phyloP scores from a whole-genome alignment of 768 basidiomycete genomes.

The Naematelia encephala region DNA sequence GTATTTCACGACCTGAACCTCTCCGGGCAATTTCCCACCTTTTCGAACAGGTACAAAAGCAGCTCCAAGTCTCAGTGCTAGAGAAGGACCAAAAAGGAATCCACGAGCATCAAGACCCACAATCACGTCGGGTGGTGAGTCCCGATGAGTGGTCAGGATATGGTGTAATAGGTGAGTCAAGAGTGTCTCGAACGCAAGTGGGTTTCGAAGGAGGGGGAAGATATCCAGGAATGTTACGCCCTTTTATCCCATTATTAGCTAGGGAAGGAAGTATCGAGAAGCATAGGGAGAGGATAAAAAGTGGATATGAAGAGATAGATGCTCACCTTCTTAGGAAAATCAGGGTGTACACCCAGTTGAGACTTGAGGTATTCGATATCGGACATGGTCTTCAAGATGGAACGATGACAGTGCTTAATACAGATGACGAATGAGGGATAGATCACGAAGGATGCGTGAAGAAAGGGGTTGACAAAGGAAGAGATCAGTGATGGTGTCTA shows the following conservation, averaged over 20 bases:
- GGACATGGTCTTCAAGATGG: constrained; percentile 46
- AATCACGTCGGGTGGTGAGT: constrained; percentile 62
- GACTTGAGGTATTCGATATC: constrained; percentile 66
- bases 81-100: constrained; percentile 87
- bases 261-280: neutral
- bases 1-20: constrained; percentile 69
- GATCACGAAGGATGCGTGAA: neutral
- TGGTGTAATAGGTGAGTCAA: constrained; percentile 85
- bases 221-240: constrained; percentile 92
- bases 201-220: constrained; percentile 84
- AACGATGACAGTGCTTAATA: neutral
- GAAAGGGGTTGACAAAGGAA: no score
- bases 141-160: constrained; percentile 61
- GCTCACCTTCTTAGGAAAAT: constrained; percentile 89
- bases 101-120: constrained; percentile 95
- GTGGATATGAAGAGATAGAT: no score
- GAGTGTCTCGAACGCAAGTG: constrained; percentile 80
- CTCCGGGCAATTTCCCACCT: constrained; percentile 87
- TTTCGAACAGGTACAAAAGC: constrained; percentile 96
- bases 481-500: no score
- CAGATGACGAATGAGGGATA: neutral
- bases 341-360: constrained; percentile 50
- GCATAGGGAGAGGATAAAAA: no score
- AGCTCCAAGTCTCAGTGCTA: constrained; percentile 84
- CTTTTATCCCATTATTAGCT: constrained; percentile 51